Base-by-base conservation (phyloP, 495 filamentous ascomycete genomes). In the Terfezia claveryi region DNA sequence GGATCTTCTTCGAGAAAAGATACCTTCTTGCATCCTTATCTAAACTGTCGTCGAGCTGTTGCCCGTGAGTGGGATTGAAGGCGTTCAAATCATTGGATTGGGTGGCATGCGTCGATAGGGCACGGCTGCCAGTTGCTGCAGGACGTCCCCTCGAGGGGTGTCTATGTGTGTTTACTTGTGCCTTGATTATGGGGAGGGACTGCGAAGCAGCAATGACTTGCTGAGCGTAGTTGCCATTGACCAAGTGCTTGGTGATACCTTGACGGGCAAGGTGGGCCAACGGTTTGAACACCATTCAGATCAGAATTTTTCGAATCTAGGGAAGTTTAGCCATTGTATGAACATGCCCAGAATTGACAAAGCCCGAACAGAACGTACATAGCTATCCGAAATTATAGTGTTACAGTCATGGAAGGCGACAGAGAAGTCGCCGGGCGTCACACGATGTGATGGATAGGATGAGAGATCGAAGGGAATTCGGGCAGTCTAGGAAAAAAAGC, bases 121-220 rank as follows among this genome's bases (percentile, higher is more conserved):
- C 79, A 74, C 57, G 74, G 41, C 50, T 51, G 71, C 49, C 71
- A 62, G 58, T 76, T 66, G 46, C 83, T 78, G 59, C 78, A 74
- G 62, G 74, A 77, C 61, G 64, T 70, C 78, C 79, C 61, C 74
- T 73, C 56, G 81, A 67, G 52, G 78, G 73, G 53, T 75, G 74
- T 32, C 27, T 32, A 7, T 32, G 27, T 32, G 27, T 32, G 27
- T 32, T 32, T 32, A 32, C 27, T 32, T 32, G 27, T 49, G 78
- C 81, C 8, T 80, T 72, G 50, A 86, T 87, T 66, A 87, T 78
- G 73, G 87, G 83, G 68, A 84, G 77, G n/a, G 81, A 80, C 50
- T 95, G 88, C 51, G 87, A 85, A 55, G 85, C 88, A 59, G 91
- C 91, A 69, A 96, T 89, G 71, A 98, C 80, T 60, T 89, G 92